Evolutionary conservation across 1,284 basidiomycete species (phyloP).

Genomic region (Rhodotorula sp.): DNA sequence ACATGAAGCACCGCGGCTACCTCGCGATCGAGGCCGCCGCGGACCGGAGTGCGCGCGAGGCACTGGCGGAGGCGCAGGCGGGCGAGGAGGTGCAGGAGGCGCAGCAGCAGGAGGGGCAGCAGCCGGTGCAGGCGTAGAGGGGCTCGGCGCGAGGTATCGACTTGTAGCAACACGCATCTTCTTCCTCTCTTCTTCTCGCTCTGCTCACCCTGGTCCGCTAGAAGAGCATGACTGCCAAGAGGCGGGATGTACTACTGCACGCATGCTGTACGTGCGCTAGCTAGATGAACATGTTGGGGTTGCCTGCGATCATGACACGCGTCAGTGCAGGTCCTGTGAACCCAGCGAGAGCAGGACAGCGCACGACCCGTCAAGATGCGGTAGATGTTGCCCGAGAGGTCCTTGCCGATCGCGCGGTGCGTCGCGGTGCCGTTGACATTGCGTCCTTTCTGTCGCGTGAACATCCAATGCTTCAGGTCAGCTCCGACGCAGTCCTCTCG

Average conservation of each 20-base stretch:
- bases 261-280: not conserved
- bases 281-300: slow-evolving; percentile 27
- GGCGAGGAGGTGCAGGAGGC: not conserved
- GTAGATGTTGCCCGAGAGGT: slow-evolving; percentile 35
- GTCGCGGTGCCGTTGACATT: slow-evolving; percentile 40
- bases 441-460: slow-evolving; percentile 24
- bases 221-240: no score
- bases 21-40: slow-evolving; percentile 20
- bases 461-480: no score
- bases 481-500: no score
- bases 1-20: slow-evolving; percentile 51
- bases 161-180: not conserved
- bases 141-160: no score
- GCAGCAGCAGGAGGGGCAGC: not conserved
- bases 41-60: not conserved
- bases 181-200: not conserved
- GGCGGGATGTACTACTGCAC: no score
- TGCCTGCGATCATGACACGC: not conserved
- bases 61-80: not conserved
- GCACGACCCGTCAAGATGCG: slow-evolving; percentile 37
- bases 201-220: no score
- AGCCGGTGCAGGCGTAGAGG: not conserved
- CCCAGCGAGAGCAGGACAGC: not conserved
- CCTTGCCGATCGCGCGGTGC: slow-evolving; percentile 36
- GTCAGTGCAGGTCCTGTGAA: not conserved